Evolutionary conservation across 2,329 filamentous ascomycete species (phyloP), one percentile per base, ranked within the genome.

Genomic region (Trichophyton equinum): DNA sequence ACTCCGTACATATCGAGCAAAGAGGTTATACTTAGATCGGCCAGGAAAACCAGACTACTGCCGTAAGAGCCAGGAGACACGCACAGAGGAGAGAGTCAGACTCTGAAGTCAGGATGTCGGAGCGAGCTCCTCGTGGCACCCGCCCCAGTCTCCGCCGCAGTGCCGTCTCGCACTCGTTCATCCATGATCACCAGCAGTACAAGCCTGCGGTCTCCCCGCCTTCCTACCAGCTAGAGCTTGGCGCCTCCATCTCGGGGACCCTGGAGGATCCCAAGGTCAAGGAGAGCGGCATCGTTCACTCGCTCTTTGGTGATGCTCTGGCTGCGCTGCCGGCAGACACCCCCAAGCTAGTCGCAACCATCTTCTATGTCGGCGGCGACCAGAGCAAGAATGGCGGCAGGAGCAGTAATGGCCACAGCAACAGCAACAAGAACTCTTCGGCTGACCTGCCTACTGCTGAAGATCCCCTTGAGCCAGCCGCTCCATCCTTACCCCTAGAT

Each of bases 401-500:
- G 11, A 38, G n/a, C 27, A 18, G 78, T 80, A 27, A 78, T 80
- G 65, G 71, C 75, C 30, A 74, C 76, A 11, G 71, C 73, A 15
- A 44, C 40, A n/a, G n/a, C 40, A 44, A 44, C 15, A 44, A 18
- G 6, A n/a, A n/a, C 40, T 44, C 40, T n/a, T 71, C 73, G 60
- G 64, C 65, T 44, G 69, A 77, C 18, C 76, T 74, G 3, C 67
- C 72, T 15, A 69, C 72, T 60, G 78, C 79, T 62, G 73, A 82
- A 44, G 74, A 75, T 60, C 80, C 80, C 1, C 78, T 80, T 47
- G 79, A 82, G 66, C 80, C 80, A 1, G 78, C 79, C 1, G 77
- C 77, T 15, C 79, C 77, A 0, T 79, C 79, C 4, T 78, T 81
- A 61, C 78, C 79, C 25, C 72, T 81, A 44, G 80, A 82, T 66